A percentile compares a stretch with the other conserved stretches of the same genome.
Conservation (phyloP, 73 alveolate genomes). For the Uronychia binucleata region DNA sequence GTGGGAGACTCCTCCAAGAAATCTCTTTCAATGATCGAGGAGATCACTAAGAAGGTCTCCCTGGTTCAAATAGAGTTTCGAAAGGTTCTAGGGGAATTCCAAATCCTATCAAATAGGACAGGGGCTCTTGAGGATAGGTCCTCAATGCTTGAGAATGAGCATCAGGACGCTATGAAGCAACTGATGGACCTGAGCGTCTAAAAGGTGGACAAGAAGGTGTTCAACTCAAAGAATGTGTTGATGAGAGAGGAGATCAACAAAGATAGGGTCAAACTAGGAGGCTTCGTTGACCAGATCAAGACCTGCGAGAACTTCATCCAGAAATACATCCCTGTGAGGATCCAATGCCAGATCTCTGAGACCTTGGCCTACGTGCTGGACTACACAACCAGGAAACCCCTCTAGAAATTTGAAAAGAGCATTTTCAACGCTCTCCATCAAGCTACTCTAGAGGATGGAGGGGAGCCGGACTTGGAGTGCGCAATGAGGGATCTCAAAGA, state of each 20-base stretch:
- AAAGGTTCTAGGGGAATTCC: background rate
- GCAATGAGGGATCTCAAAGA: background rate
- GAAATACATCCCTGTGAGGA: conserved; percentile 6
- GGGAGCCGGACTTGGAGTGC: background rate
- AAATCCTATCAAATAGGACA: background rate
- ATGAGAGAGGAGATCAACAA: background rate
- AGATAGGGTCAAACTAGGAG: background rate
- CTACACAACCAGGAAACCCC: background rate
- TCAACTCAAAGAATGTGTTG: background rate
- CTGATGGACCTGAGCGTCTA: background rate
- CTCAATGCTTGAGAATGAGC: background rate
- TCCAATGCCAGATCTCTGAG: conserved; percentile 5
- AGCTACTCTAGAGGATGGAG: background rate
- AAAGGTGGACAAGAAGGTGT: background rate
- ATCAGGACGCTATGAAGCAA: background rate
- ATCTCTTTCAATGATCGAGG: background rate
- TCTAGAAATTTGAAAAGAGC: background rate
- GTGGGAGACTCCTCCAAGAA: background rate
- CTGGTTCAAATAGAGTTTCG: background rate
- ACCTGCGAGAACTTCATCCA: background rate
- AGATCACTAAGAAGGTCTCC: background rate
- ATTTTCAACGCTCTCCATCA: background rate
- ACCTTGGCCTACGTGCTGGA: background rate
- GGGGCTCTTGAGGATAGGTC: background rate
- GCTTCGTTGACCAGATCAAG: background rate